Percentiles rank a stretch among this genome's conserved stretches.
Conservation (phyloP, 2,329 filamentous ascomycete species). For the Scedosporium aurantiacum region DNA sequence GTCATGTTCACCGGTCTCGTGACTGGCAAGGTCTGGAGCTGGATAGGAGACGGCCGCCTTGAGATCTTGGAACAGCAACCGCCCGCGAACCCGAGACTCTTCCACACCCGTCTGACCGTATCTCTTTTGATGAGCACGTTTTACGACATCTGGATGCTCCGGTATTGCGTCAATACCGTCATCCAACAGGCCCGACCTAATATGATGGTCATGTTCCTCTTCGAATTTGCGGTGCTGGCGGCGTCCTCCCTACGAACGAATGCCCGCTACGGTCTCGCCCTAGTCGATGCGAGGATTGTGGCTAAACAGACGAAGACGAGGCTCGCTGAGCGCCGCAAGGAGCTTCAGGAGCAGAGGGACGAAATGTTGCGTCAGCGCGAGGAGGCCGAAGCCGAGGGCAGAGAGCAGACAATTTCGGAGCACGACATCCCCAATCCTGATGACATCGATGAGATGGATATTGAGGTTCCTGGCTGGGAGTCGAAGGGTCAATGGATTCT, state of each 20-base stretch:
- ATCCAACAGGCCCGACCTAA: slow-evolving; percentile 82
- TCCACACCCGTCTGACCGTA: slow-evolving; percentile 70
- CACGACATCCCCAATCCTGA: slow-evolving; percentile 59
- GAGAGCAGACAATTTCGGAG: slow-evolving; percentile 23
- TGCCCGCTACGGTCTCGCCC: slow-evolving; percentile 64
- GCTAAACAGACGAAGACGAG: slow-evolving; percentile 62
- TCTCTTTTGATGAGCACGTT: slow-evolving; percentile 69
- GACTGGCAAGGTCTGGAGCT: slow-evolving; percentile 94
- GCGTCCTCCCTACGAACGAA: slow-evolving; percentile 72
- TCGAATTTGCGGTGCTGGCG: slow-evolving; percentile 84
- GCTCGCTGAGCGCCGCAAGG: slow-evolving; percentile 54
- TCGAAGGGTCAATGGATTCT: slow-evolving; percentile 89
- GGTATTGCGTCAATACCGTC: slow-evolving; percentile 72
- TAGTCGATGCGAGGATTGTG: slow-evolving; percentile 67
- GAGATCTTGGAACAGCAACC: slow-evolving; percentile 94
- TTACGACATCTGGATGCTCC: slow-evolving; percentile 72
- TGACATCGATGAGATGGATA: slow-evolving; percentile 83
- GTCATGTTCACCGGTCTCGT: slow-evolving; percentile 92
- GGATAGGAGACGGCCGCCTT: slow-evolving; percentile 92
- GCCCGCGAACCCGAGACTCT: slow-evolving; percentile 74
- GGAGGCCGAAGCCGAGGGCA: slow-evolving; percentile 32
- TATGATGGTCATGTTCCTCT: slow-evolving; percentile 99
- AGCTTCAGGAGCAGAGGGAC: slow-evolving; percentile 50
- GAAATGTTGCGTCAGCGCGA: slow-evolving; percentile 39
- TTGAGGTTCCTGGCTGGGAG: slow-evolving; percentile 93